Conservation (phyloP, 169 alveolate species). For the Eimeria acervulina region DNA sequence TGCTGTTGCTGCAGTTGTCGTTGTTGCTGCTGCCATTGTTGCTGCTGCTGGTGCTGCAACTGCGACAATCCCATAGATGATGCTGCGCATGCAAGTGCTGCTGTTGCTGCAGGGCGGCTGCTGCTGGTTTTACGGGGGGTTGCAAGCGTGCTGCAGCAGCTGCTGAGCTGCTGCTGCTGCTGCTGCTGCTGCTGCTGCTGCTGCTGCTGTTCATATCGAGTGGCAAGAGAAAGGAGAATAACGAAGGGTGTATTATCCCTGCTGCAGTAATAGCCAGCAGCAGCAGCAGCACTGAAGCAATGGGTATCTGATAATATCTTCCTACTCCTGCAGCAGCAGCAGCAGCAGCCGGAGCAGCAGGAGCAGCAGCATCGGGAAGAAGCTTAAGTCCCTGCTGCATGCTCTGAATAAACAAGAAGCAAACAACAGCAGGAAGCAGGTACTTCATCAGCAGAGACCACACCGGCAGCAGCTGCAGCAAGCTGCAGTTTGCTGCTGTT, state of each 20-base stretch:
- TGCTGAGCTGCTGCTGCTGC: neutral
- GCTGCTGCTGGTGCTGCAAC: constrained; percentile 7
- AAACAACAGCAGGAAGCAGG: constrained; percentile 30
- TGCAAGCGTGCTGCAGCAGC: neutral
- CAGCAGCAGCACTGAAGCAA: neutral
- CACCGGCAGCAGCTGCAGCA: no score
- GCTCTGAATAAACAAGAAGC: constrained; percentile 42
- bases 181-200: constrained; percentile 36
- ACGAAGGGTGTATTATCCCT: constrained; percentile 3
- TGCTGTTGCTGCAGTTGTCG: neutral
- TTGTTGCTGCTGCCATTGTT: neutral
- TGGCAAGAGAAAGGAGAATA: constrained; percentile 3
- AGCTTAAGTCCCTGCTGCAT: constrained; percentile 31
- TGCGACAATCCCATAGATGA: neutral
- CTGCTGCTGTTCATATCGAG: constrained; percentile 22
- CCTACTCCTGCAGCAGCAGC: neutral
- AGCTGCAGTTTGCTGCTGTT: no score
- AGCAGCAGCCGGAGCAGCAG: neutral
- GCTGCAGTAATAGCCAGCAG: constrained; percentile 3
- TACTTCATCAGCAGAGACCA: constrained; percentile 43
- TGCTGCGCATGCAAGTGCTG: neutral
- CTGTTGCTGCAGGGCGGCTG: neutral
- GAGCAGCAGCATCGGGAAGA: constrained; percentile 19
- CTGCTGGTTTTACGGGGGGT: neutral
- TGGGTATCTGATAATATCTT: neutral